phyloP scores from a whole-genome alignment of 2,329 filamentous ascomycete genomes.

The Diplodia mutila region DNA sequence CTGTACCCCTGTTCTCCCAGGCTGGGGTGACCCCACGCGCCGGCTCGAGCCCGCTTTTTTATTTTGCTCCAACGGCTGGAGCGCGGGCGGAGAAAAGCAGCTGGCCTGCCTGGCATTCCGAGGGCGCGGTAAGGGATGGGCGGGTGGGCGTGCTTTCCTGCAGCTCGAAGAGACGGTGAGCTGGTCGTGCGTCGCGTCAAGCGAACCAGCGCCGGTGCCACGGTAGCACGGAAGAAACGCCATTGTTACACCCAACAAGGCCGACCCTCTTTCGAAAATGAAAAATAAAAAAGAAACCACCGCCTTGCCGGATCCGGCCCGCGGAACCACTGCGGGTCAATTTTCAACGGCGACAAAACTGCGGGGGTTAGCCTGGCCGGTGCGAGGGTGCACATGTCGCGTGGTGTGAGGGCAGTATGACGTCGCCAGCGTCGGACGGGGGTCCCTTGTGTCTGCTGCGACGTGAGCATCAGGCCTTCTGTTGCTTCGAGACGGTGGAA shows the following conservation, averaged over 20 bases:
- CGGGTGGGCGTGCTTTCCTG: background rate
- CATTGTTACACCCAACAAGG: background rate
- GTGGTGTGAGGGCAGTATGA: constrained; percentile 20
- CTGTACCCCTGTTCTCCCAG: background rate
- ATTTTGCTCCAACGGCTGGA: constrained; percentile 6
- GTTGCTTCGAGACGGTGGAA: background rate
- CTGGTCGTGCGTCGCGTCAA: constrained; percentile 19
- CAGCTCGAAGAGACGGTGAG: constrained; percentile 19
- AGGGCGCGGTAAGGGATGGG: constrained; percentile 11
- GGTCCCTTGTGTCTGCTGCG: constrained; percentile 4
- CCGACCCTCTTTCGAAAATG: background rate
- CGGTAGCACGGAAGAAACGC: constrained; percentile 12
- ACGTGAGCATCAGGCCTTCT: constrained; percentile 5
- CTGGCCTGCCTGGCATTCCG: constrained; percentile 16
- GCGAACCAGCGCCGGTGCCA: constrained; percentile 17
- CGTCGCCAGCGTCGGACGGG: constrained; percentile 3
- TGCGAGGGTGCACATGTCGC: constrained; percentile 14
- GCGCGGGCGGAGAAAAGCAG: background rate
- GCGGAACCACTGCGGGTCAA: background rate
- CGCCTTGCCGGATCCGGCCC: constrained; percentile 2
- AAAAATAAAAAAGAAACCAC: background rate
- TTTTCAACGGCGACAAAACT: background rate
- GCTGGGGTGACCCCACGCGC: background rate
- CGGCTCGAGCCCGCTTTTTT: constrained; percentile 14
- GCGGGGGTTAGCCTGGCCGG: constrained; percentile 8